Base-by-base conservation (phyloP, 2,329 filamentous ascomycete species). In the Penicillium hesseltinei region DNA sequence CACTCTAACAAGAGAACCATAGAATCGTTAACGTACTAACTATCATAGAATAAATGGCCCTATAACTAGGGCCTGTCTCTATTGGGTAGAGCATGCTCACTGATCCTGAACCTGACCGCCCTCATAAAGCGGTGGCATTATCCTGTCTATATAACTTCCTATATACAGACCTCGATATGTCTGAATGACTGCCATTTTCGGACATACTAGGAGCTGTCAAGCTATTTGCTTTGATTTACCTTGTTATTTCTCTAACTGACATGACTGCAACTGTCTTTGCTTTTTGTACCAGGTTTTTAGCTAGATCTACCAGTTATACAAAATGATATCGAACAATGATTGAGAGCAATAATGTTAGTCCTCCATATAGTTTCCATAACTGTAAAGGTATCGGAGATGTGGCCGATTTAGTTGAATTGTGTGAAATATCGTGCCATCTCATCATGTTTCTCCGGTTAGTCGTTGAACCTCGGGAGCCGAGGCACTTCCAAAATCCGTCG, bases 401-500 rank as follows among this genome's bases (percentile, higher is more conserved):
- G 13, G 31, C 45, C 52, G 45, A 39, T 13, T 39, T 21, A 21
- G 2, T 6, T 25, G 15, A 44, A 40, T 11, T 31, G 9, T 19
- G 6, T 44, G 42, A 44, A 27, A 23, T 23, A 23, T 23, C 5
- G 3, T 21, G 5, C 9, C 15, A 27, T 43, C 40, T 27, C 23
- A 4, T 23, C 23, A 23, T 5, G 23, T 23, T 23, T 23, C 25
- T 19, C 45, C 46, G 47, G 50, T 25, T 38, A 54, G 23, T 39
- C 19, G 31, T 50, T 58, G 62, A 10, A 11, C 36, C 36, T 38
- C 36, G 35, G 35, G 35, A 56, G 63, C 68, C 66, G 66, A 70
- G 69, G 69, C 68, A 17, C 15, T 10, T 36, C n/a, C 31, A 69
- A 63, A 67, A 57, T 25, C 49, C 51, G 39, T 66, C 69, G 68